phyloP scores from a whole-genome alignment of 805 yeast genomes.

The Ogataea angusta region DNA sequence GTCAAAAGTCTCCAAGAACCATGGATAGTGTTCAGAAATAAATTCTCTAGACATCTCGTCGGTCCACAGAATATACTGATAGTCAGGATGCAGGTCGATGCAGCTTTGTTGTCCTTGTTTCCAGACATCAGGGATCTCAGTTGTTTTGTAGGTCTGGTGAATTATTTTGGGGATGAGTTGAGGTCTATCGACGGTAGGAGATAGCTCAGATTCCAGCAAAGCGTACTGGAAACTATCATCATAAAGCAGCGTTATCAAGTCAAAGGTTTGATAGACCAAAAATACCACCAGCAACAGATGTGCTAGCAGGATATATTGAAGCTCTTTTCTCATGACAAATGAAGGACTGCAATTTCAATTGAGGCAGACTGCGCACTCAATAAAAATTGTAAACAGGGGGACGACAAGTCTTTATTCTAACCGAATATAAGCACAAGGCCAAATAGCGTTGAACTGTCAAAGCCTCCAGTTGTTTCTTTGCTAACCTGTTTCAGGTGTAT shows the following conservation, averaged over 20 bases:
- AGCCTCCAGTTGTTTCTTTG: conserved; percentile 1
- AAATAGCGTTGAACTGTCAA: not conserved
- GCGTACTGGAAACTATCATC: conserved; percentile 70
- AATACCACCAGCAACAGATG: conserved; percentile 54
- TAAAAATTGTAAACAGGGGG: not conserved
- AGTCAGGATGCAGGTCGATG: conserved; percentile 79
- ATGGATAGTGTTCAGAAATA: conserved; percentile 73
- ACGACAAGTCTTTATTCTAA: not conserved
- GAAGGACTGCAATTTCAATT: conserved; percentile 6
- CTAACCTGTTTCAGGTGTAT: not conserved
- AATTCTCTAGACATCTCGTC: conserved; percentile 79
- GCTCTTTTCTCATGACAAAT: conserved; percentile 56
- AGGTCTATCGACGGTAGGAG: conserved; percentile 43
- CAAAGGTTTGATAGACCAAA: conserved; percentile 62
- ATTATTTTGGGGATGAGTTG: conserved; percentile 81
- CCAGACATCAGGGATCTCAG: conserved; percentile 80
- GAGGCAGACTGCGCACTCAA: conserved; percentile 2
- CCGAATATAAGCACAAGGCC: not conserved
- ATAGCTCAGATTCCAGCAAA: conserved; percentile 57
- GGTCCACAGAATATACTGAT: conserved; percentile 86
- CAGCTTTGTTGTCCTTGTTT: conserved; percentile 71
- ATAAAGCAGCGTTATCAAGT: conserved; percentile 67
- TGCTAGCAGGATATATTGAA: conserved; percentile 56
- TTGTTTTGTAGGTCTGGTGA: conserved; percentile 88
- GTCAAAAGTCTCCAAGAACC: conserved; percentile 83